Conservation (phyloP, 2,329 filamentous ascomycete species). For the Pochonia chlamydosporia region DNA sequence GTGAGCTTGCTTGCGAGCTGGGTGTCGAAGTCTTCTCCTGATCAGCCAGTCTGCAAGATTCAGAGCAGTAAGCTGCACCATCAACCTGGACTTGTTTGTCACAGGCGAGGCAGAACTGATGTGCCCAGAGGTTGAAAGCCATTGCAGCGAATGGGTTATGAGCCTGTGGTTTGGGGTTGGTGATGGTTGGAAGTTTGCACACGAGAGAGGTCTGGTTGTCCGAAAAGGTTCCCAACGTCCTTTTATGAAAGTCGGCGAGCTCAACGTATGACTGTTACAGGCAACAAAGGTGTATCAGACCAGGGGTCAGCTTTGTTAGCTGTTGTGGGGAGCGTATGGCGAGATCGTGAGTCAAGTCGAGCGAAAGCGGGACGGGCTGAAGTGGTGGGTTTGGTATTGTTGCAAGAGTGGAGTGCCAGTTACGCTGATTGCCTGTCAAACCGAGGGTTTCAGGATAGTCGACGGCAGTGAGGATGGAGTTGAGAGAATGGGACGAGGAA, state of each 20-base stretch:
- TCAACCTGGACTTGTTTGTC: slow-evolving; percentile 72
- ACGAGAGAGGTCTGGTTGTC: too few relatives aligned
- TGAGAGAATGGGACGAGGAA: not conserved
- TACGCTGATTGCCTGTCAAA: not conserved
- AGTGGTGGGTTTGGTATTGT: slow-evolving; percentile 1
- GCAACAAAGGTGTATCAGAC: slow-evolving; percentile 1
- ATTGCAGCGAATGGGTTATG: slow-evolving; percentile 23
- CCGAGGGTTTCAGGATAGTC: not conserved
- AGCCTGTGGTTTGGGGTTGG: slow-evolving; percentile 15
- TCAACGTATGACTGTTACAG: not conserved
- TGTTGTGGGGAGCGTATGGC: slow-evolving; percentile 8
- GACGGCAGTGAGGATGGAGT: not conserved
- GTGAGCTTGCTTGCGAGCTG: slow-evolving; percentile 53
- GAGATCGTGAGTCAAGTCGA: slow-evolving; percentile 14
- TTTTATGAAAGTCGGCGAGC: slow-evolving; percentile 2
- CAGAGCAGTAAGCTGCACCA: slow-evolving; percentile 82
- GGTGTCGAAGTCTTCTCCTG: slow-evolving; percentile 65
- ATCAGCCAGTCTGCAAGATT: slow-evolving; percentile 83
- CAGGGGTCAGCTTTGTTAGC: slow-evolving; percentile 1
- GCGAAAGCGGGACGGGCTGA: slow-evolving; percentile 12
- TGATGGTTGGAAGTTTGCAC: too few relatives aligned
- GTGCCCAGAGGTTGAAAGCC: slow-evolving; percentile 67
- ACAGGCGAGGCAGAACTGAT: slow-evolving; percentile 90
- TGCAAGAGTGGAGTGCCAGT: slow-evolving; percentile 5
- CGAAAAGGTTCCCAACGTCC: not conserved